These are phyloP conservation scores for Xeromyces bisporus DNA, from an alignment of 495 filamentous ascomycete genomes.

Conservation along the genomic window DNA sequence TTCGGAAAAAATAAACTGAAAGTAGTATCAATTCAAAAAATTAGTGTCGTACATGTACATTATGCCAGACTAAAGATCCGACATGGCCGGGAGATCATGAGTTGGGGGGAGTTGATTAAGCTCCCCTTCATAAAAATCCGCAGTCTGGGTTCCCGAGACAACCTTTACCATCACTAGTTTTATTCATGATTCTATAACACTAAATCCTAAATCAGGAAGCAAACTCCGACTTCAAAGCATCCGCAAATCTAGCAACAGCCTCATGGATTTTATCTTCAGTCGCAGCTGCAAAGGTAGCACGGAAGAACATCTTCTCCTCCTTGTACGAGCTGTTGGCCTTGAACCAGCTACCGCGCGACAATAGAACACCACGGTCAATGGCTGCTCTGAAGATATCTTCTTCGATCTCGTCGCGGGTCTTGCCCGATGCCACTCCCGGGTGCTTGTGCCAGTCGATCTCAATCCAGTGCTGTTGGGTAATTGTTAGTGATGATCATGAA, in stretches of 20 bases:
- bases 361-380: constrained; percentile 53
- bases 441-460: constrained; percentile 59
- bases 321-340: constrained; percentile 36
- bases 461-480: constrained; percentile 55
- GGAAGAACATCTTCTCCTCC: constrained; percentile 54
- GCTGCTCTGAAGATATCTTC: constrained; percentile 64
- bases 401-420: constrained; percentile 53
- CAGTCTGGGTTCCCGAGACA: too few species aligned
- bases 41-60: too few species aligned
- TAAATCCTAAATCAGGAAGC: constrained; percentile 16
- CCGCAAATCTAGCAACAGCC: constrained; percentile 61
- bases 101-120: too few species aligned
- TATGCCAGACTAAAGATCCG: too few species aligned
- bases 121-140: too few species aligned
- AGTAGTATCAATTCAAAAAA: too few species aligned
- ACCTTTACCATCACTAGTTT: too few species aligned
- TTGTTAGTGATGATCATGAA: constrained; percentile 3
- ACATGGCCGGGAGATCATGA: too few species aligned
- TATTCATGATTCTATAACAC: too few species aligned
- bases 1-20: too few species aligned
- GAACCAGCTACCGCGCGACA: constrained; percentile 83
- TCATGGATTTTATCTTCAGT: constrained; percentile 55
- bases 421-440: constrained; percentile 37
- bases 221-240: constrained; percentile 51
- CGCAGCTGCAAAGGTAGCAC: constrained; percentile 76